Conservation (phyloP, 2,329 filamentous ascomycete species). For the Claviceps lovelessii region DNA sequence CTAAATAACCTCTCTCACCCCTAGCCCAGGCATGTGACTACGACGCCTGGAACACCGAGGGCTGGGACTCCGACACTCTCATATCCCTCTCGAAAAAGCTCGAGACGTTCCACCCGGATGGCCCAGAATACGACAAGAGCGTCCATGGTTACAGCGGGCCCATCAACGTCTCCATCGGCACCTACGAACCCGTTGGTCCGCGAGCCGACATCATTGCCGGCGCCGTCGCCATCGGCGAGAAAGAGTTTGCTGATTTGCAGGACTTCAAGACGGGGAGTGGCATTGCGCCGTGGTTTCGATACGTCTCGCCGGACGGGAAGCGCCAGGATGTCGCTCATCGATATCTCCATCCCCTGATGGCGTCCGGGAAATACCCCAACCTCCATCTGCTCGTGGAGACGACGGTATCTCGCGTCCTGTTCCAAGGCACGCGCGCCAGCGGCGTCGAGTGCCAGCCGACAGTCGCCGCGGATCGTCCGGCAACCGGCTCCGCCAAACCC, state of each 20-base stretch:
- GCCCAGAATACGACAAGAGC: conserved; percentile 21
- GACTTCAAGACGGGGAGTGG: conserved; percentile 27
- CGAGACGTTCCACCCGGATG: conserved; percentile 36
- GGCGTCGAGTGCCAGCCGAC: conserved; percentile 43
- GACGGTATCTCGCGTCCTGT: conserved; percentile 40
- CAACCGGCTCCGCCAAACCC: not conserved
- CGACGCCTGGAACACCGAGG: conserved; percentile 20
- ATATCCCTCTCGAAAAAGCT: conserved; percentile 25
- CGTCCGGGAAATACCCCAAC: conserved; percentile 32
- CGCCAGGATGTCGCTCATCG: conserved; percentile 44
- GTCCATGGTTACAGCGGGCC: conserved; percentile 41
- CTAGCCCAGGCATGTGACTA: conserved; percentile 17
- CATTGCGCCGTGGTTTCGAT: conserved; percentile 20
- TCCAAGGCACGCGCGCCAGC: conserved; percentile 35
- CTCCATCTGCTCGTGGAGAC: conserved; percentile 44
- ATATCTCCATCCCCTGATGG: conserved; percentile 25
- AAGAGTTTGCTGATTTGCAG: conserved; percentile 38
- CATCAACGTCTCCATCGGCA: conserved; percentile 38
- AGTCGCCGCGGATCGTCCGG: not conserved
- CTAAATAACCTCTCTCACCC: not conserved
- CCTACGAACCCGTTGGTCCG: conserved; percentile 21
- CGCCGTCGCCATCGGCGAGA: conserved; percentile 26
- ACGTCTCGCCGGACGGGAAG: conserved; percentile 32
- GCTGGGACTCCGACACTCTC: conserved; percentile 20
- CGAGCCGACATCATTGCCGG: conserved; percentile 36